Evolutionary conservation across 148 eudicot genomes (phyloP).

Genomic region (Amaranthus palmeri): DNA sequence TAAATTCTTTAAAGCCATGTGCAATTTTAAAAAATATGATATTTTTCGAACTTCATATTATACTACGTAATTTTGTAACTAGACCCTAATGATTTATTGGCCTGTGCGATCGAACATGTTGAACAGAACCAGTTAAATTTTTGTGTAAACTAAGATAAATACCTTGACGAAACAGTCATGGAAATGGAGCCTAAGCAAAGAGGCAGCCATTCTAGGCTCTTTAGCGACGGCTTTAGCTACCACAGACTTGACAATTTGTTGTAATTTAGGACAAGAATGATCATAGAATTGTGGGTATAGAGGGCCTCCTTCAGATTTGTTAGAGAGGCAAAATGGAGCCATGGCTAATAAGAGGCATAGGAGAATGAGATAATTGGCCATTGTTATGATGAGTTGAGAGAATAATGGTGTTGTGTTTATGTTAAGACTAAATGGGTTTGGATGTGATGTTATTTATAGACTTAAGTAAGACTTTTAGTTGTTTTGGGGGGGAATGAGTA

Average conservation of each 20-base stretch:
- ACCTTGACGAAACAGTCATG: constrained; percentile 73
- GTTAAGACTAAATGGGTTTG: not conserved
- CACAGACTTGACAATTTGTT: constrained; percentile 41
- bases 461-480: not conserved
- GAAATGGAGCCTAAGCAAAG: constrained; percentile 54
- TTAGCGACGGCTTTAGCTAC: constrained; percentile 52
- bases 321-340: constrained; percentile 26
- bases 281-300: constrained; percentile 50
- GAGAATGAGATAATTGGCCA: constrained; percentile 24
- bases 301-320: constrained; percentile 17
- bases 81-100: too few species aligned
- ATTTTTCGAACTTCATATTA: too few species aligned
- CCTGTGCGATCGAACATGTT: too few species aligned
- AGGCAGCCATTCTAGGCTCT: constrained; percentile 60
- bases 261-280: constrained; percentile 42
- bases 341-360: constrained; percentile 15
- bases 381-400: not conserved
- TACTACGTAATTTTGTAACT: too few species aligned
- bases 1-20: too few species aligned
- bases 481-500: not conserved
- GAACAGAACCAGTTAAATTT: not conserved
- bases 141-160: not conserved
- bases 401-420: constrained; percentile 1
- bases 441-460: constrained; percentile 14
- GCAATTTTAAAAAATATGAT: too few species aligned